Conservation (phyloP, 306 rosid genomes). For the Mimosa pudica region DNA sequence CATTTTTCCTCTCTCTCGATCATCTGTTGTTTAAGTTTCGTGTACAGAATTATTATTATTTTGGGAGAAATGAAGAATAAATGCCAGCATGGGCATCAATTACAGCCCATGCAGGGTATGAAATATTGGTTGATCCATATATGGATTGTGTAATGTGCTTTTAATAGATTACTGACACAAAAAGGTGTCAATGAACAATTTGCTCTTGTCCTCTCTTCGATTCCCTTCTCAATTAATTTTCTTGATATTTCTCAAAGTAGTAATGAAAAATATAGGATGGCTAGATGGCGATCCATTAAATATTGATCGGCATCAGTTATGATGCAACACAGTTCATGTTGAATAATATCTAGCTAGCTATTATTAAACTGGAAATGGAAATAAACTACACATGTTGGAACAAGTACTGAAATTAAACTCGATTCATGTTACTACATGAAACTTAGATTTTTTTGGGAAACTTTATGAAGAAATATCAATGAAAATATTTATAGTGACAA, state of each 20-base stretch:
- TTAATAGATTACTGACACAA: not conserved
- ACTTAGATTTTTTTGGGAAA: not conserved
- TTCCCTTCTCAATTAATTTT: not conserved
- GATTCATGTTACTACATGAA: not conserved
- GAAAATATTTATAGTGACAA: not conserved
- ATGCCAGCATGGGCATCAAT: conserved; percentile 18
- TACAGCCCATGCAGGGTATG: conserved; percentile 8
- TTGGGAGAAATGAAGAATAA: conserved; percentile 12
- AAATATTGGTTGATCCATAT: not conserved
- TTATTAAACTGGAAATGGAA: not conserved
- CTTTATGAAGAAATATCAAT: not conserved
- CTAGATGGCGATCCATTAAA: not conserved
- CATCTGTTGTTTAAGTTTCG: not conserved
- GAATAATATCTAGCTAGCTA: not conserved
- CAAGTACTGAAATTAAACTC: not conserved
- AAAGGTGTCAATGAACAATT: not conserved
- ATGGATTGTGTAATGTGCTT: not conserved
- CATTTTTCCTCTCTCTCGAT: not conserved
- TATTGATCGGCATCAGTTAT: not conserved
- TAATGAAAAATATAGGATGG: not conserved
- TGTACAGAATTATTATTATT: conserved; percentile 41
- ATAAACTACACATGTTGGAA: not conserved
- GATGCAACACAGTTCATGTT: not conserved
- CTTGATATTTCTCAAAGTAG: not conserved
- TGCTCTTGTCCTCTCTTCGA: not conserved